Evolutionary conservation across 176 grass and related monocot species (phyloP), one percentile per base, ranked within the genome.

Genomic region (Triticum urartu): DNA sequence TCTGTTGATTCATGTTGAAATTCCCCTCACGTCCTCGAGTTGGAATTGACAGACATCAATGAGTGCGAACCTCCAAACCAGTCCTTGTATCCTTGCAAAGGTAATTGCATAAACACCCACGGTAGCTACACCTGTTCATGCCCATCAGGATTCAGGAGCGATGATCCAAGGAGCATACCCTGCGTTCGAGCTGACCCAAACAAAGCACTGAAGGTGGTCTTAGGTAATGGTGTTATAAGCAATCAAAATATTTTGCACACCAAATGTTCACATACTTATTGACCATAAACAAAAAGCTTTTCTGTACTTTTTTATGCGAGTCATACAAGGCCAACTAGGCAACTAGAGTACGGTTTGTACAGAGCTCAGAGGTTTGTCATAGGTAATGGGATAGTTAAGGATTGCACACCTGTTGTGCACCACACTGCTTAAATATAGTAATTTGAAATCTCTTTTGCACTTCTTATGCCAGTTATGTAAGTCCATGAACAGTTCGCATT

Each of bases 121-220:
- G 68, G 68, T 11, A 70, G 34, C 18, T 70, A 70, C 68, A 70
- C 34, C 15, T 70, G 68, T 70, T 70, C 18, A n/a, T 70, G 68
- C 68, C 68, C 68, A 70, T 38, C 68, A n/a, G 68, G 68, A n/a
- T 70, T 70, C 34, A 70, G 68, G 68, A 70, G 68, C 18, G 68
- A 70, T 4, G 35, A 70, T 70, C 68, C 68, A 70, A 70, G 21
- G 35, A 70, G 7, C 68, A 70, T 70, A 39, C 68, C 68, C 34
- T 70, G 68, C 0, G 68, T 70, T 70, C 68, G 32, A 70, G 68
- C 20, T 70, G 34, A 70, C 35, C 34, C 18, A 39, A 38, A 70
- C 68, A 70, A 70, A 11, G 34, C 34, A 39, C 68, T 38, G 18
- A 70, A 70, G 34, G 21, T 39, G 69, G 36, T 36, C 20, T 22